Evolutionary conservation across 257 asterid genomes (phyloP).

Genomic region (Petrea volubilis): DNA sequence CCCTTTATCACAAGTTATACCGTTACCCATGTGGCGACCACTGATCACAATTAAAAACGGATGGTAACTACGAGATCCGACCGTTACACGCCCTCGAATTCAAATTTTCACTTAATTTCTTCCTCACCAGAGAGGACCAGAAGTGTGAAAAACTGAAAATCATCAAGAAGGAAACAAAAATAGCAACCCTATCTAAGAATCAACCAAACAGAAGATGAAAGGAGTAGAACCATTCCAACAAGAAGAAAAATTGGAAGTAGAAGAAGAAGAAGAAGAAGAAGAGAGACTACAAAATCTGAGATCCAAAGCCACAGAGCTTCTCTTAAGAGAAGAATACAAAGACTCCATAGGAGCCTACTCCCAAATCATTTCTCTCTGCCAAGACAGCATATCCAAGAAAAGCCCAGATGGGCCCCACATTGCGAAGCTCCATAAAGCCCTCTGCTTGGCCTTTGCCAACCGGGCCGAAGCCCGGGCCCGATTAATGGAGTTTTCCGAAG

Average conservation of each 20-base stretch:
- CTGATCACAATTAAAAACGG: background rate
- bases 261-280: constrained; percentile 32
- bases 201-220: constrained; percentile 22
- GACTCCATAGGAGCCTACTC: constrained; percentile 57
- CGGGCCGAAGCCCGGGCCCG: constrained; percentile 75
- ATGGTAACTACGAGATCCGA: constrained; percentile 20
- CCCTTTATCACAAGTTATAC: background rate
- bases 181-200: background rate
- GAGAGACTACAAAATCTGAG: constrained; percentile 59
- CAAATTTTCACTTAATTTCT: constrained; percentile 24
- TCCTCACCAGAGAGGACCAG: background rate
- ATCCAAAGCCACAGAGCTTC: constrained; percentile 79
- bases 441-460: constrained; percentile 66
- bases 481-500: constrained; percentile 39
- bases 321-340: constrained; percentile 70
- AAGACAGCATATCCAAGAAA: constrained; percentile 33
- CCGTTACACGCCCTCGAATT: constrained; percentile 41
- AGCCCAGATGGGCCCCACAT: constrained; percentile 32
- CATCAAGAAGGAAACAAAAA: background rate
- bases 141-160: too few relatives aligned
- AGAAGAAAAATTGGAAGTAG: constrained; percentile 25
- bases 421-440: constrained; percentile 48
- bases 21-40: constrained; percentile 21
- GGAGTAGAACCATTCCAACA: constrained; percentile 19
- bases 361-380: constrained; percentile 54